Evolutionary conservation across 106 monocot species (phyloP).

Genomic region (Allium fistulosum): DNA sequence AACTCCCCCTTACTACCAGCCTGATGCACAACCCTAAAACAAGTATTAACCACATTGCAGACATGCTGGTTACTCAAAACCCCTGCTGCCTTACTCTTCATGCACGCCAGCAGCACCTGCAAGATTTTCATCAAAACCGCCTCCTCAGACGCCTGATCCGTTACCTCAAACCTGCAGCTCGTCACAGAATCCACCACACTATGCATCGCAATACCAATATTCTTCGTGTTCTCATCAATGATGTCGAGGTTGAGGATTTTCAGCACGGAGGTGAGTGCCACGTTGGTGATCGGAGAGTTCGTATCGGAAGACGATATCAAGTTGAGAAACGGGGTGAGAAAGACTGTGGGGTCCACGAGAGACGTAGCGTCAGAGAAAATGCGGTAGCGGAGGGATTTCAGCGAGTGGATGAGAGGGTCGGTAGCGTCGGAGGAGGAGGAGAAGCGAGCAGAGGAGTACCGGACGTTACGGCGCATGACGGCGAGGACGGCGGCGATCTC

Average conservation of each 20-base stretch:
- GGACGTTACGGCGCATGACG: constrained; percentile 89
- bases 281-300: constrained; percentile 79
- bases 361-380: constrained; percentile 38
- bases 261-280: constrained; percentile 60
- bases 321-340: constrained; percentile 75
- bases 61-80: constrained; percentile 75
- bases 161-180: constrained; percentile 80
- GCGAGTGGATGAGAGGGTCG: constrained; percentile 63
- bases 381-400: constrained; percentile 65
- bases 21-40: constrained; percentile 87
- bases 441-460: constrained; percentile 49
- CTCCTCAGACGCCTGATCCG: constrained; percentile 87
- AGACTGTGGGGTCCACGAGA: constrained; percentile 44
- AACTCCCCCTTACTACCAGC: constrained; percentile 86
- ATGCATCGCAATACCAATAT: constrained; percentile 30
- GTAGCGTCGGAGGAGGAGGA: constrained; percentile 36
- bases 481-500: constrained; percentile 74
- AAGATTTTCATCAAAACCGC: constrained; percentile 73
- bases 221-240: constrained; percentile 16
- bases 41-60: constrained; percentile 76
- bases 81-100: constrained; percentile 51
- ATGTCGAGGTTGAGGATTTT: constrained; percentile 63
- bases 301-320: constrained; percentile 81
- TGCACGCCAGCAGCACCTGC: constrained; percentile 31
- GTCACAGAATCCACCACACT: constrained; percentile 60